Evolutionary conservation across 768 basidiomycete species (phyloP), one percentile per base, ranked within the genome.

Genomic region (Amanita rimosa): DNA sequence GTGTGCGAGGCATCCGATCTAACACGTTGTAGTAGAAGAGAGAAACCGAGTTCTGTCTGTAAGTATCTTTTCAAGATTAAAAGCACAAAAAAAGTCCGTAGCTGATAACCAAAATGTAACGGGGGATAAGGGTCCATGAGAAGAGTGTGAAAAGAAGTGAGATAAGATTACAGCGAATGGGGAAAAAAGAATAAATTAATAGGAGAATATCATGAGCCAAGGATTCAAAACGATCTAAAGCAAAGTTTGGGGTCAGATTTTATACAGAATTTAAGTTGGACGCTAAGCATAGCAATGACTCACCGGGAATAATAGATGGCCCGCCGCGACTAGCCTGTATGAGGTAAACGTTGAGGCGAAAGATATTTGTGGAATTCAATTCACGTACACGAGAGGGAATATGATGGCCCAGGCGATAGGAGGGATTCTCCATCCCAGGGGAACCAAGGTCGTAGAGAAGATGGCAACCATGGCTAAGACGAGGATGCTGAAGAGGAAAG

Each of bases 201-300:
- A 76, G 3, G 80, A 82, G 65, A 90, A 91, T 39, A 89, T 85
- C 83, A 89, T 87, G 47, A 91, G 66, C 83, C 84, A 88, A 0
- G 88, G 91, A 56, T 93, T 93, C 36, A 93, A 74, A 16, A 90
- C 79, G 48, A 94, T 83, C 74, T 85, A 53, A 9, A 36, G 26
- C 34, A 29, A 26, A 22, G 5, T 31, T 42, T n/a, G n/a, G n/a
- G 47, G 53, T 49, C 42, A 54, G 51, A 19, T n/a, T 46, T 36
- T 21, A 37, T 21, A 36, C n/a, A n/a, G n/a, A 17, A 19, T 17
- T n/a, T 1, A 9, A 35, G 34, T 16, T 37, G 36, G 36, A 6
- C 19, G 7, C 27, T 26, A 38, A 16, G 36, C 48, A 5, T 22
- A 22, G 2, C 3, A 46, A 44, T 24, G 13, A 71, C 79, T 57